Evolutionary conservation across 495 filamentous ascomycete genomes (phyloP), one percentile per base, ranked within the genome.

Genomic region (Bryoglossum gracile): DNA sequence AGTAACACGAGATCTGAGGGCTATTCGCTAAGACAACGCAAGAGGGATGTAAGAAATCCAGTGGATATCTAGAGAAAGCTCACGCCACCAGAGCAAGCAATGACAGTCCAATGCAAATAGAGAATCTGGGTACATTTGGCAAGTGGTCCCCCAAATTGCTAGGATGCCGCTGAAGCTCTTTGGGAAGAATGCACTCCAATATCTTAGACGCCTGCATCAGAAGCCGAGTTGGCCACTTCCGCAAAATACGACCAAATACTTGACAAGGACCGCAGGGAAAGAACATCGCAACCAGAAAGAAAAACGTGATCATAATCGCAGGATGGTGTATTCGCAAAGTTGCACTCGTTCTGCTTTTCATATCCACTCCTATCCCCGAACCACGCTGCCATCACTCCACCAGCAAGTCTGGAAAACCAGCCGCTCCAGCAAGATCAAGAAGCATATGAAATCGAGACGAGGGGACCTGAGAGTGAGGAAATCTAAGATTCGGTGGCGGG

Each of bases 401-500:
- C 51, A 55, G 54, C 54, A 54, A 60, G 51, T 48, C 51, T 49
- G 58, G 45, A 41, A 53, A 54, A 47, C 49, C 51, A 58, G 55
- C 55, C 44, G 47, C 52, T 55, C 51, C 51, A 55, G 56, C 45
- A 59, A 55, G 52, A 54, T 55, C 47, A 55, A 57, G 58, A 56
- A 58, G 54, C 51, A 58, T 57, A 61, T 53, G 55, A 61, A 61
- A 56, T 46, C 30, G 48, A 55, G 58, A 60, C 57, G 57, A 56
- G 47, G 53, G 51, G 50, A 56, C 43, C 49, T 43, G 48, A 51
- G 52, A 48, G 54, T 50, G 38, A 51, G 48, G n/a, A 53, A 46
- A 62, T 62, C 53, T 62, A 62, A 50, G 59, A 62, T 57, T 67
- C 64, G 42, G 62, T 38, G 10, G 56, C 51, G 25, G 59, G 47